These are phyloP conservation scores for Kalanchoe fedtschenkoi DNA, from an alignment of 164 flowering plant species.

Conservation along the genomic window DNA sequence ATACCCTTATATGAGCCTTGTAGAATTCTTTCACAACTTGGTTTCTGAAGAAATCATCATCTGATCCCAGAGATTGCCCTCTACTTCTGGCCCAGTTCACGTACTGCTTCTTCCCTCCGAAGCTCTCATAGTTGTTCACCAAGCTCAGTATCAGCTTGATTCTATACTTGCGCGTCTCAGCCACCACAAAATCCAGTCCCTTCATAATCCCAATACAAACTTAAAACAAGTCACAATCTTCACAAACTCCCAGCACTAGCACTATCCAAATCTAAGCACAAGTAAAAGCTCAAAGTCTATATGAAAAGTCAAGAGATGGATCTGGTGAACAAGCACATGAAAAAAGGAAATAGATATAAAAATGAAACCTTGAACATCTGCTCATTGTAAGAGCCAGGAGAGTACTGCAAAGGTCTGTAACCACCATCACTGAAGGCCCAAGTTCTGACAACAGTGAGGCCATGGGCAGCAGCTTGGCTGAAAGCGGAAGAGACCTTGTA, in stretches of 20 bases:
- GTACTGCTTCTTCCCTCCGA: conserved; percentile 63
- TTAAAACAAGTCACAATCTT: no score
- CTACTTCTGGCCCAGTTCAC: conserved; percentile 61
- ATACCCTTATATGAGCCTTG: conserved; percentile 56
- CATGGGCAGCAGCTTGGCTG: conserved; percentile 47
- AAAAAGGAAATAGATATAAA: no score
- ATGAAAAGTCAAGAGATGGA: no score
- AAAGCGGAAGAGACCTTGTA: conserved; percentile 48
- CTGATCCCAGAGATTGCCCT: no score
- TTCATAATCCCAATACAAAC: conserved; percentile 9
- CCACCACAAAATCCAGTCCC: conserved; percentile 71
- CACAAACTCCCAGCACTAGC: no score
- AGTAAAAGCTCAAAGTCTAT: no score
- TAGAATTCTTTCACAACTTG: conserved; percentile 50
- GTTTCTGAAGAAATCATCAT: no score
- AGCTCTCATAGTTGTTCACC: no score
- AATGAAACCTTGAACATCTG: no score
- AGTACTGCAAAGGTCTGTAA: conserved; percentile 47
- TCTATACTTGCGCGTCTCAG: conserved; percentile 64
- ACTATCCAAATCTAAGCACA: no score
- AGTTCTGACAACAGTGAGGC: conserved; percentile 85
- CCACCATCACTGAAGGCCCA: conserved; percentile 87
- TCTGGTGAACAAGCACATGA: no score
- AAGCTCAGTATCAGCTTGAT: conserved; percentile 58
- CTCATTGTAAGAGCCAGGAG: conserved; percentile 75